Evolutionary conservation across 2,329 filamentous ascomycete species (phyloP).

Genomic region (Bertia moriformis): DNA sequence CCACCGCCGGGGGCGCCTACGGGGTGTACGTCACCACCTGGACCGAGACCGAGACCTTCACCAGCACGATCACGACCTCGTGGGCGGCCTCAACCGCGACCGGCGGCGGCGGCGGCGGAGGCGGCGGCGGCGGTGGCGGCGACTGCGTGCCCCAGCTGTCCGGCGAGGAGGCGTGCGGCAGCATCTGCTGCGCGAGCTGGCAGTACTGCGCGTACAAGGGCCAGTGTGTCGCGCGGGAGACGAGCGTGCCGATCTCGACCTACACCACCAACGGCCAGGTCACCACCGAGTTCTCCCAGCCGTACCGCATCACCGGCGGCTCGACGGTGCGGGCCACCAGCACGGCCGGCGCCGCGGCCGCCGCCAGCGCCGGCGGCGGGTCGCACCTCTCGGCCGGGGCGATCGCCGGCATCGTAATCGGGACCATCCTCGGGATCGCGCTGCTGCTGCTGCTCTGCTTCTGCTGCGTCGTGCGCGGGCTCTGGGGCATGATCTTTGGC

Average conservation of each 20-base stretch:
- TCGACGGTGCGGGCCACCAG: conserved; percentile 29
- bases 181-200: conserved; percentile 54
- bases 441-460: conserved; percentile 60
- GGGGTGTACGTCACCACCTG: conserved; percentile 28
- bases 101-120: conserved; percentile 19
- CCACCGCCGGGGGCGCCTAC: conserved; percentile 12
- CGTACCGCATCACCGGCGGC: conserved; percentile 36
- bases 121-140: conserved; percentile 21
- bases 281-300: conserved; percentile 16
- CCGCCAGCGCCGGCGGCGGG: conserved; percentile 21
- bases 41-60: conserved; percentile 44
- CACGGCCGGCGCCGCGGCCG: conserved; percentile 36
- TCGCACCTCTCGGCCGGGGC: conserved; percentile 50
- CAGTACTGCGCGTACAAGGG: conserved; percentile 50
- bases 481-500: conserved; percentile 51
- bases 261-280: conserved; percentile 30
- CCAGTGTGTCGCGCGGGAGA: conserved; percentile 41
- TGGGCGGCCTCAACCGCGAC: conserved; percentile 16
- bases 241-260: conserved; percentile 31
- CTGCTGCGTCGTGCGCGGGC: conserved; percentile 53
- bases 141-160: conserved; percentile 32
- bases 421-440: conserved; percentile 50
- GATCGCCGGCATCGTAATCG: conserved; percentile 71
- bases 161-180: conserved; percentile 48
- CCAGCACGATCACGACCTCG: conserved; percentile 39